Conservation (phyloP, 352 stramenopile species). For the Globisporangium paroecandrum region DNA sequence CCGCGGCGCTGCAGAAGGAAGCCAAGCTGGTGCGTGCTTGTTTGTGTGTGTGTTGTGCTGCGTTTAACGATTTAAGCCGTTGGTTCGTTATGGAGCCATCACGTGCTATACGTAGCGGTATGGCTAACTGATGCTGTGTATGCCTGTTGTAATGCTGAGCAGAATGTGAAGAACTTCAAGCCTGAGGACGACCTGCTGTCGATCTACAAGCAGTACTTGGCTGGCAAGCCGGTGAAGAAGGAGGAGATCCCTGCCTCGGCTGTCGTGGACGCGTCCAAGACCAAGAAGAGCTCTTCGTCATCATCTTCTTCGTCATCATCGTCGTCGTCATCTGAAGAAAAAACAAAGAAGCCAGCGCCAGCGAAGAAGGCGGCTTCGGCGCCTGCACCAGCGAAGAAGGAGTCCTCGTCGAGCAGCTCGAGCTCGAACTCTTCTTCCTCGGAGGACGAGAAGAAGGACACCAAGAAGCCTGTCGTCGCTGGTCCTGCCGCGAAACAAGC, state of each 20-base stretch:
- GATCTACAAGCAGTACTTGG: slow-evolving; percentile 72
- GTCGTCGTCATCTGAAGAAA: slow-evolving; percentile 27
- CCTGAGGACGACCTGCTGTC: slow-evolving; percentile 65
- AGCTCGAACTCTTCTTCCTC: slow-evolving; percentile 26
- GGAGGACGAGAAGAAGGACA: slow-evolving; percentile 26
- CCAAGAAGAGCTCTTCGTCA: slow-evolving; percentile 35
- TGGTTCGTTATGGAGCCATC: neutral
- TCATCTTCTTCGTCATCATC: slow-evolving; percentile 36
- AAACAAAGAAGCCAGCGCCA: slow-evolving; percentile 24
- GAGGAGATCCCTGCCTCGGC: slow-evolving; percentile 48
- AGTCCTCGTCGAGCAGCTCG: slow-evolving; percentile 19
- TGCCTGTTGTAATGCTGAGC: neutral
- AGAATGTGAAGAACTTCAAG: slow-evolving; percentile 52
- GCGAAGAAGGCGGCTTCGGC: slow-evolving; percentile 18
- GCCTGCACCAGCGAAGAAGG: slow-evolving; percentile 16
- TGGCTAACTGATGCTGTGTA: slow-evolving; percentile 12
- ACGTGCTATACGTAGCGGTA: neutral
- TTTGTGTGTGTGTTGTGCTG: neutral
- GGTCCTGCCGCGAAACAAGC: slow-evolving; percentile 16
- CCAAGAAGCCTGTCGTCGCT: slow-evolving; percentile 15
- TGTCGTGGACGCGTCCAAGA: slow-evolving; percentile 53
- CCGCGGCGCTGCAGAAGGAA: slow-evolving; percentile 64
- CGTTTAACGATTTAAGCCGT: neutral
- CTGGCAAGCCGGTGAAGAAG: slow-evolving; percentile 45
- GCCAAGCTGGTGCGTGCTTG: slow-evolving; percentile 51